These are phyloP conservation scores for Pestalotiopsis sp. DNA, from an alignment of 2,329 filamentous ascomycete species.

Conservation along the genomic window DNA sequence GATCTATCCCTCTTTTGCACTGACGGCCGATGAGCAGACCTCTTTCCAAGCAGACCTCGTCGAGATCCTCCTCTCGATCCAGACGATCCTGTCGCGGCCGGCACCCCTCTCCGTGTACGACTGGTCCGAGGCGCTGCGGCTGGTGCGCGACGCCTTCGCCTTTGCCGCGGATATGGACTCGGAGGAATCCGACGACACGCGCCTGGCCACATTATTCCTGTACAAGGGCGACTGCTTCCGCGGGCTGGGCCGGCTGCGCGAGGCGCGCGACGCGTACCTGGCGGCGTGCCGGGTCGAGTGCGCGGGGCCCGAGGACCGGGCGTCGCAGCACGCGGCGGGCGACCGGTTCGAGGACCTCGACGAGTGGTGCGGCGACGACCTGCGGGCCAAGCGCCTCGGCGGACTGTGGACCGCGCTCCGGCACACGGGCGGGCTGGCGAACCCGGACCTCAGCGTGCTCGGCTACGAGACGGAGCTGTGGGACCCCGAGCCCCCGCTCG, in stretches of 20 bases:
- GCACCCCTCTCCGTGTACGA: conserved; percentile 1
- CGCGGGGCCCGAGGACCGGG: neutral
- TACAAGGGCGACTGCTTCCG: conserved; percentile 10
- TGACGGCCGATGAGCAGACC: neutral
- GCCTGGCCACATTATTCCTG: neutral
- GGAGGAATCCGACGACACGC: neutral
- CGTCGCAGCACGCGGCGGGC: neutral
- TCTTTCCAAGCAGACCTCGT: neutral
- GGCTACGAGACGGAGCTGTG: conserved; percentile 8
- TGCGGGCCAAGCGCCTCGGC: neutral
- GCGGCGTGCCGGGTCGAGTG: neutral
- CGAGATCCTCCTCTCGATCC: neutral
- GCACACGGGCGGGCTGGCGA: neutral
- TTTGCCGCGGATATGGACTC: neutral
- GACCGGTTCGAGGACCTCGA: neutral
- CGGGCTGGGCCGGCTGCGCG: neutral
- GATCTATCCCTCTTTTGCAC: neutral
- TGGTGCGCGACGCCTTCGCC: neutral
- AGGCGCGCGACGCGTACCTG: conserved; percentile 4
- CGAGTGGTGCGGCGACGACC: neutral
- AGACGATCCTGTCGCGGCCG: neutral
- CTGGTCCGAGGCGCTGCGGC: conserved; percentile 6
- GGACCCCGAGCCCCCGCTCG: conserved; percentile 6
- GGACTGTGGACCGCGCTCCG: neutral
- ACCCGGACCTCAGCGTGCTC: neutral